phyloP scores from a whole-genome alignment of 108 stramenopile genomes.

The Skeletonema marinoi region DNA sequence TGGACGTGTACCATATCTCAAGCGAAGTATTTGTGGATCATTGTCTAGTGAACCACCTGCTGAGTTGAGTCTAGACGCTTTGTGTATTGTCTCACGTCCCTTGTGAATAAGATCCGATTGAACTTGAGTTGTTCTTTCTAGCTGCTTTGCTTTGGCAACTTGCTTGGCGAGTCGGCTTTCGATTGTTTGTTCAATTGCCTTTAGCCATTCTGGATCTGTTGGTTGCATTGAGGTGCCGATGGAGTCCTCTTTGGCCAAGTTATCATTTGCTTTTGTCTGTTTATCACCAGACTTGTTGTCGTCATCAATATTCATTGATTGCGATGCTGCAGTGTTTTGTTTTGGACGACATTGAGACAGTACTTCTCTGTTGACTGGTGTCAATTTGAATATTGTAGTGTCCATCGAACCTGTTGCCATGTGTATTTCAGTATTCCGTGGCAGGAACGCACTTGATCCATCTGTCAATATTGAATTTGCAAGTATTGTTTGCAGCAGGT shows the following conservation, averaged over 20 bases:
- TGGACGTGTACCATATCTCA: constrained; percentile 43
- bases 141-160: constrained; percentile 12
- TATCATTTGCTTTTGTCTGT: neutral
- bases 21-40: constrained; percentile 26
- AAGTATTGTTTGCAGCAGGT: constrained; percentile 20
- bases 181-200: constrained; percentile 37
- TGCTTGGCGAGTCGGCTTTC: constrained; percentile 28
- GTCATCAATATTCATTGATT: neutral
- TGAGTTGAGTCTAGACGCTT: constrained; percentile 4
- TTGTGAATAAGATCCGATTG: constrained; percentile 19
- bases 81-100: constrained; percentile 30
- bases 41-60: neutral
- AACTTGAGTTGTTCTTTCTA: constrained; percentile 21
- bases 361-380: neutral
- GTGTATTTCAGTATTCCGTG: neutral
- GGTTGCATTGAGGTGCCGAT: neutral
- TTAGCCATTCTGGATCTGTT: constrained; percentile 25
- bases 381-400: constrained; percentile 2
- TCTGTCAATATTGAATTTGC: constrained; percentile 36
- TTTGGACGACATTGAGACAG: neutral
- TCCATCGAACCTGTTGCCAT: neutral
- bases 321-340: neutral
- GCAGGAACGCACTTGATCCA: constrained; percentile 23
- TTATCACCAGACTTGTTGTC: neutral
- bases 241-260: neutral